Base-by-base conservation (phyloP, 768 basidiomycete genomes). In the Xerocomellus dryophilus region DNA sequence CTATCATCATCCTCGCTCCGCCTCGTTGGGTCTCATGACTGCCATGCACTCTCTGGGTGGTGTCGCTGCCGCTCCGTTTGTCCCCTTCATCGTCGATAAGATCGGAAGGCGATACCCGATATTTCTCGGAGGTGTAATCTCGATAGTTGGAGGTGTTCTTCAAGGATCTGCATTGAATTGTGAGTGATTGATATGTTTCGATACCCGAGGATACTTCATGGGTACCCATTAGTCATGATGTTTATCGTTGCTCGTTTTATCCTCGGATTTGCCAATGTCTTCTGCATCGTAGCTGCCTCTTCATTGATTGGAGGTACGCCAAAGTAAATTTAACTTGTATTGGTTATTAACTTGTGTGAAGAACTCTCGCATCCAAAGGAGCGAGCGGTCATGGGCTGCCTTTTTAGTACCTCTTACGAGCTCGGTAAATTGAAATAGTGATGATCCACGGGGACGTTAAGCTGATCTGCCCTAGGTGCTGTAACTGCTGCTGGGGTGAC, bases 21-120 rank as follows among this genome's bases (percentile, higher is more conserved):
- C 36, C n/a, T 15, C 36, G 2, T 36, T 36, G 36, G 36, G 36
- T 36, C 15, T 36, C n/a, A 38, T 54, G 53, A 15, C 77, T 10
- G 73, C 81, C 2, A 76, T 82, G 61, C 84, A 84, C 60, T 81
- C 82, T 3, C 75, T 84, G n/a, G 84, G 84, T 7, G 78, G 78
- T 4, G 75, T 86, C 32, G 58, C 73, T n/a, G 78, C 80, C 0
- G 66, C 85, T 7, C 84, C 83, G 0, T 65, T 81, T 23, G 60
- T 48, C 4, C 35, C 60, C 12, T 40, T 5, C 2, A 7, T 50
- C 8, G 50, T 49, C 23, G 60, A 61, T 25, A 61, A 42, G 6
- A 8, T 52, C 3, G 60, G 60, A 25, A 51, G 60, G 7, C 60
- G 60, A 34, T 50, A 42, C n/a, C 45, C 60, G 0, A 62, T 62